Evolutionary conservation across 139 green algal species (phyloP).

Genomic region (Deuterostichococcus epilithicus): DNA sequence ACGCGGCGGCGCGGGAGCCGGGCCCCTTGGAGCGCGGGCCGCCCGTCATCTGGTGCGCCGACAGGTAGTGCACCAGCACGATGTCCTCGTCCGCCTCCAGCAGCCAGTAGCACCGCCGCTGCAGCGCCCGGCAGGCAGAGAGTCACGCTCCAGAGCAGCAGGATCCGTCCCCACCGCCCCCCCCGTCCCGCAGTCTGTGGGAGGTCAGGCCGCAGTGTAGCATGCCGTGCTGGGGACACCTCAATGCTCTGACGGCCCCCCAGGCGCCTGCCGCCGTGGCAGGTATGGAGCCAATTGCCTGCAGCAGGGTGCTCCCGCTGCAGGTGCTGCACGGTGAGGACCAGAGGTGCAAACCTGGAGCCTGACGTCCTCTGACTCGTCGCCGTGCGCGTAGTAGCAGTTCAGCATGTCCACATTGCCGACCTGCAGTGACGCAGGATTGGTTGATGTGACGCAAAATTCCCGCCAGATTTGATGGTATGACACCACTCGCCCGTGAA

Average conservation of each 20-base stretch:
- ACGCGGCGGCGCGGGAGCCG: not conserved
- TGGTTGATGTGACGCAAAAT: no score
- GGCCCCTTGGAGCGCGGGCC: not conserved
- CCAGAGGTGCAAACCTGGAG: constrained; percentile 19
- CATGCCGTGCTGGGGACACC: no score
- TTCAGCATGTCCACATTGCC: constrained; percentile 61
- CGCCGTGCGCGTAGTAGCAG: constrained; percentile 74
- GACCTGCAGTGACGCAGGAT: constrained; percentile 37
- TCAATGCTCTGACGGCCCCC: no score
- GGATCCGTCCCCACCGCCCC: not conserved
- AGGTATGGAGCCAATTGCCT: no score
- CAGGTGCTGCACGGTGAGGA: no score
- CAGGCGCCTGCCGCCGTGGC: no score
- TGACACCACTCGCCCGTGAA: not conserved
- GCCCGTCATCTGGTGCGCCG: not conserved
- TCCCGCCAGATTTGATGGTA: no score
- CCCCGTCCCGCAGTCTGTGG: no score
- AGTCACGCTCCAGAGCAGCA: not conserved
- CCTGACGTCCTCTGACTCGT: constrained; percentile 29
- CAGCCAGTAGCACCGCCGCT: constrained; percentile 73
- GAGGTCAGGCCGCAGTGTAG: no score
- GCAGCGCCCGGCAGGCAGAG: constrained; percentile 26
- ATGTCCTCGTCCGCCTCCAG: constrained; percentile 45
- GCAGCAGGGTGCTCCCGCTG: no score
- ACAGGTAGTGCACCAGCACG: constrained; percentile 60